phyloP scores from a whole-genome alignment of 352 stramenopile genomes.

The Phytophthora sp. region DNA sequence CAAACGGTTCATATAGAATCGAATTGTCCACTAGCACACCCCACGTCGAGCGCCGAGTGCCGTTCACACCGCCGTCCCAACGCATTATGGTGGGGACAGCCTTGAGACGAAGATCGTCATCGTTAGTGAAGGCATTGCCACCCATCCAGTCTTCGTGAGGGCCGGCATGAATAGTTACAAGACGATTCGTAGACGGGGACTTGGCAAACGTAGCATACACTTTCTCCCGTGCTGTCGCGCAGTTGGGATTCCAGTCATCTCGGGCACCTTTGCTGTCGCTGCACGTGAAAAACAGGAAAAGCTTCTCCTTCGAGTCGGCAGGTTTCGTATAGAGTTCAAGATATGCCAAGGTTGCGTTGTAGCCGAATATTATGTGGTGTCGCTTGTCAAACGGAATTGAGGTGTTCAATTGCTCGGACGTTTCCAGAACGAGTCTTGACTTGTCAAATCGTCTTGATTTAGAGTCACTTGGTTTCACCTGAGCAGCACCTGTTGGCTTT shows the following conservation, averaged over 20 bases:
- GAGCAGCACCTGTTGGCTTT: neutral
- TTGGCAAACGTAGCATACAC: slow-evolving; percentile 66
- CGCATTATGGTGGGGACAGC: slow-evolving; percentile 64
- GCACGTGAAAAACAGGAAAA: slow-evolving; percentile 81
- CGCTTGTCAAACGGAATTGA: slow-evolving; percentile 46
- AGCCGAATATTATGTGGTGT: slow-evolving; percentile 54
- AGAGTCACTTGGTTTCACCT: neutral
- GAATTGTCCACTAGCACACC: slow-evolving; percentile 57
- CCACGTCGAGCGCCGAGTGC: slow-evolving; percentile 53
- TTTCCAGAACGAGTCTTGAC: slow-evolving; percentile 31
- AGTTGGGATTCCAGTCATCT: slow-evolving; percentile 63
- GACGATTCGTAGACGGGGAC: slow-evolving; percentile 54
- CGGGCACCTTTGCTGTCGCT: slow-evolving; percentile 49
- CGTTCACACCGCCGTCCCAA: slow-evolving; percentile 49
- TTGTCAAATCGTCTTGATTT: slow-evolving; percentile 36
- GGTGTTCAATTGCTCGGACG: slow-evolving; percentile 3
- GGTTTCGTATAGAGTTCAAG: slow-evolving; percentile 48
- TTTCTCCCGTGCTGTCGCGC: slow-evolving; percentile 45
- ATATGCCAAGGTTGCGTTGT: slow-evolving; percentile 57
- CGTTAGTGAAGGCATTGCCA: slow-evolving; percentile 61
- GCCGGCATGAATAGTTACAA: slow-evolving; percentile 65
- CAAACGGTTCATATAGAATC: slow-evolving; percentile 56
- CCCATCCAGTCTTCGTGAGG: slow-evolving; percentile 59
- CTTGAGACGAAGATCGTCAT: slow-evolving; percentile 69
- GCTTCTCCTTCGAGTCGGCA: slow-evolving; percentile 33